Evolutionary conservation across 768 basidiomycete genomes (phyloP).

Genomic region (Macrocybe gigantea): DNA sequence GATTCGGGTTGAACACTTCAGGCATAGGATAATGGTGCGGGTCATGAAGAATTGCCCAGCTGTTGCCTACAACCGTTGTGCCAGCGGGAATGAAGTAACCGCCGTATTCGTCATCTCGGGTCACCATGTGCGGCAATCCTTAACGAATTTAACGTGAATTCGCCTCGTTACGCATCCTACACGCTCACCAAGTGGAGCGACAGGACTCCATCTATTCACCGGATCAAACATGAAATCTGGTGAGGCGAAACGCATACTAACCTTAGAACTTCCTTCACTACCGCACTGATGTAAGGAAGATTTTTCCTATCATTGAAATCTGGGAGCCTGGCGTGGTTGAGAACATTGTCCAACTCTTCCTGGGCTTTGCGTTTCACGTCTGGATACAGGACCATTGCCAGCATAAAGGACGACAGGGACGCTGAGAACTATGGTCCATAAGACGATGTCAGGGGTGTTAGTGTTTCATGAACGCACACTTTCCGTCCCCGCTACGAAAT

Average conservation of each 20-base stretch:
- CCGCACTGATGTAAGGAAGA: conserved; percentile 37
- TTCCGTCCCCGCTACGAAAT: conserved; percentile 32
- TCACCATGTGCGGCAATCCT: conserved; percentile 32
- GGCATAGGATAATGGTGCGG: conserved; percentile 40
- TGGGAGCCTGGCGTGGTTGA: conserved; percentile 22
- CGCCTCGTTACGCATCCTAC: neutral
- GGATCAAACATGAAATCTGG: neutral
- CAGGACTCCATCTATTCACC: conserved; percentile 21
- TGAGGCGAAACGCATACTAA: conserved; percentile 6
- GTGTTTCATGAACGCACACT: conserved; percentile 21
- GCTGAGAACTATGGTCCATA: conserved; percentile 21
- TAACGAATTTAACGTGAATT: neutral
- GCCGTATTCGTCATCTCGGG: conserved; percentile 35
- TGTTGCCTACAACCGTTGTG: conserved; percentile 35
- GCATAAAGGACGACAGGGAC: conserved; percentile 25
- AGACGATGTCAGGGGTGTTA: too few species aligned
- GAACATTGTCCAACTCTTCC: conserved; percentile 23
- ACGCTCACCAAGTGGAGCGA: conserved; percentile 21
- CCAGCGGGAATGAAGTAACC: conserved; percentile 41
- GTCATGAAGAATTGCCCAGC: conserved; percentile 46
- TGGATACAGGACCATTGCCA: conserved; percentile 29
- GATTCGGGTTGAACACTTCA: conserved; percentile 40
- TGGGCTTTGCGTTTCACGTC: conserved; percentile 25
- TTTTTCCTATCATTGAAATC: conserved; percentile 20
- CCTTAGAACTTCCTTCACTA: conserved; percentile 32